Conservation (phyloP, 108 stramenopile species). For the Cylindrotheca fusiformis region DNA sequence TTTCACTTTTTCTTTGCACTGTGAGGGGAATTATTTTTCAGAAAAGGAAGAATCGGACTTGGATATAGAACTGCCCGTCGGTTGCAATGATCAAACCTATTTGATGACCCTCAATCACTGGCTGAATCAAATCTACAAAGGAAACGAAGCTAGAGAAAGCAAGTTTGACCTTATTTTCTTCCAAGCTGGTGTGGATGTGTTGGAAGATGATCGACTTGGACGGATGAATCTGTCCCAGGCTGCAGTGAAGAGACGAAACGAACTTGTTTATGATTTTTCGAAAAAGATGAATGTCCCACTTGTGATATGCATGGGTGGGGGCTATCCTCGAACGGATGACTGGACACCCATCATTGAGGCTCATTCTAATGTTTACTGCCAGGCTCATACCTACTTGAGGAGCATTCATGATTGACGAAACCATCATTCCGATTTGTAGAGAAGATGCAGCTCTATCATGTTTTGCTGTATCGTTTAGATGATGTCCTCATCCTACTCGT, state of each 20-base stretch:
- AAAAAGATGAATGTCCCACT: constrained; percentile 46
- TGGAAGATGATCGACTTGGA: constrained; percentile 76
- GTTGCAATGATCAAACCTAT: constrained; percentile 73
- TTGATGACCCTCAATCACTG: constrained; percentile 64
- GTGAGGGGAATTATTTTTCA: constrained; percentile 82
- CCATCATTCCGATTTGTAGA: too few relatives aligned
- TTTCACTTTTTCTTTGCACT: constrained; percentile 81
- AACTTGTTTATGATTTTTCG: constrained; percentile 61
- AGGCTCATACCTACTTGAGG: constrained; percentile 60
- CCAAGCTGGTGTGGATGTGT: constrained; percentile 85
- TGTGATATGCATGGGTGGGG: constrained; percentile 87
- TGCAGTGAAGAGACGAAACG: constrained; percentile 64
- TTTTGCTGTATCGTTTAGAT: too few relatives aligned
- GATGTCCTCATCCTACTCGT: not conserved
- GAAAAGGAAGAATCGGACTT: constrained; percentile 69
- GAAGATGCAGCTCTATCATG: too few relatives aligned
- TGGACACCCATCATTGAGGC: constrained; percentile 74
- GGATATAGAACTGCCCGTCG: constrained; percentile 78
- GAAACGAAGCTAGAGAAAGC: constrained; percentile 5
- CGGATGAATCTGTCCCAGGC: constrained; percentile 54
- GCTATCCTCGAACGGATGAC: constrained; percentile 68
- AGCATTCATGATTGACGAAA: too few relatives aligned
- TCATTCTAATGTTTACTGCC: constrained; percentile 70
- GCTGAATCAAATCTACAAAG: constrained; percentile 57
- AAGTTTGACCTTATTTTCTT: constrained; percentile 77